These are phyloP conservation scores for Casaregolazyma lundiana DNA, from an alignment of 1,139 yeast genomes.

Conservation along the genomic window DNA sequence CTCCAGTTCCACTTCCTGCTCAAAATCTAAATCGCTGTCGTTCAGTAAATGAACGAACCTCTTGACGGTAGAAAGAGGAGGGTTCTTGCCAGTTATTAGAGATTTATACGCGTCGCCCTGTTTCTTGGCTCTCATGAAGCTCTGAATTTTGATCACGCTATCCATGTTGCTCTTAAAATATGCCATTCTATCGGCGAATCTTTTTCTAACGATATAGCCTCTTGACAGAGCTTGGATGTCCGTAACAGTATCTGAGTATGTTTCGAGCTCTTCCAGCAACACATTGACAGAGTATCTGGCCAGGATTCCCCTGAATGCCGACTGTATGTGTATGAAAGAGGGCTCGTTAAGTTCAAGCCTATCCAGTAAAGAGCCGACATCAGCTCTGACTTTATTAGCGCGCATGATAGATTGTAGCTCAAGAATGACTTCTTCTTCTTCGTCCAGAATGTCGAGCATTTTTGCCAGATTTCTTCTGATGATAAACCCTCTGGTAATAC, in stretches of 20 bases:
- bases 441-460: slow-evolving; percentile 14
- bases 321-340: slow-evolving; percentile 43
- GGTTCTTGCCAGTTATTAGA: slow-evolving; percentile 63
- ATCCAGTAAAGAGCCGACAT: slow-evolving; percentile 16
- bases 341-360: slow-evolving; percentile 27
- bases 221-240: slow-evolving; percentile 49
- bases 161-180: slow-evolving; percentile 55
- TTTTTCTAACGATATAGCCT: slow-evolving; percentile 41
- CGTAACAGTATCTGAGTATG: slow-evolving; percentile 39
- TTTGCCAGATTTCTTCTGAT: slow-evolving; percentile 22
- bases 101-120: slow-evolving; percentile 72
- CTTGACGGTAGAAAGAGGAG: slow-evolving; percentile 71
- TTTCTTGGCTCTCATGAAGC: slow-evolving; percentile 61
- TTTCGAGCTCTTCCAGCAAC: slow-evolving; percentile 50
- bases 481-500: slow-evolving; percentile 30
- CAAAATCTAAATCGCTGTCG: slow-evolving; percentile 68
- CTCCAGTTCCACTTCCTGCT: slow-evolving; percentile 69
- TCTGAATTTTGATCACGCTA: slow-evolving; percentile 67
- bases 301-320: slow-evolving; percentile 41
- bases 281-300: slow-evolving; percentile 48
- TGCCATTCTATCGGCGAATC: slow-evolving; percentile 39
- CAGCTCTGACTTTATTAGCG: slow-evolving; percentile 27
- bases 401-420: slow-evolving; percentile 30
- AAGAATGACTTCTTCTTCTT: slow-evolving; percentile 17
- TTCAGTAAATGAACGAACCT: slow-evolving; percentile 74